A percentile compares a stretch with the other conserved stretches of the same genome.
These are phyloP conservation scores for Syncephalis plumigaleata DNA, from an alignment of 371 early-diverging fungal species.

Conservation along the genomic window DNA sequence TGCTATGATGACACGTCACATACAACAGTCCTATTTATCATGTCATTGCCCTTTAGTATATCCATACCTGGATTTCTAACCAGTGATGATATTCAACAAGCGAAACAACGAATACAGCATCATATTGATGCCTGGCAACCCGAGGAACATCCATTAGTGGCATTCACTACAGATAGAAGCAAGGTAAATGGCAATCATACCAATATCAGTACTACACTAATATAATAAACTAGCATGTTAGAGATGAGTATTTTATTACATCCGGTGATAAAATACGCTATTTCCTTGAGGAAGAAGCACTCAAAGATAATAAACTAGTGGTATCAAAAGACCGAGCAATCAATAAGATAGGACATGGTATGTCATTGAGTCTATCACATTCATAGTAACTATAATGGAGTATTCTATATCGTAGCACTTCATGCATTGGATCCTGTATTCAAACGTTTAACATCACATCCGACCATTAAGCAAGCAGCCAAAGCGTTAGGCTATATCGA, in stretches of 20 bases:
- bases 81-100: too few species aligned
- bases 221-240: conserved; percentile 36
- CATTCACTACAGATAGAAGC: too few species aligned
- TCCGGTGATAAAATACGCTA: conserved; percentile 72
- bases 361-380: neutral
- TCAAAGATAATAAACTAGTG: conserved; percentile 42
- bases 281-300: conserved; percentile 78
- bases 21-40: too few species aligned
- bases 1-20: too few species aligned
- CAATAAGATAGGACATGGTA: conserved; percentile 91
- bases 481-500: conserved; percentile 40
- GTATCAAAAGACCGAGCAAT: conserved; percentile 45
- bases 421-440: conserved; percentile 66
- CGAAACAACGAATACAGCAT: too few species aligned
- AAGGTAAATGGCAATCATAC: too few species aligned
- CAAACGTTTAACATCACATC: conserved; percentile 32
- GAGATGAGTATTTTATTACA: conserved; percentile 74
- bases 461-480: conserved; percentile 31
- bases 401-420: conserved; percentile 20
- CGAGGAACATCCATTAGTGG: too few species aligned
- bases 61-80: too few species aligned
- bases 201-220: too few species aligned
- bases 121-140: too few species aligned
- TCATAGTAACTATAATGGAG: neutral
- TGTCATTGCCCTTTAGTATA: too few species aligned